phyloP scores from a whole-genome alignment of 208 protist genomes.

The Phytomonas sp. region DNA sequence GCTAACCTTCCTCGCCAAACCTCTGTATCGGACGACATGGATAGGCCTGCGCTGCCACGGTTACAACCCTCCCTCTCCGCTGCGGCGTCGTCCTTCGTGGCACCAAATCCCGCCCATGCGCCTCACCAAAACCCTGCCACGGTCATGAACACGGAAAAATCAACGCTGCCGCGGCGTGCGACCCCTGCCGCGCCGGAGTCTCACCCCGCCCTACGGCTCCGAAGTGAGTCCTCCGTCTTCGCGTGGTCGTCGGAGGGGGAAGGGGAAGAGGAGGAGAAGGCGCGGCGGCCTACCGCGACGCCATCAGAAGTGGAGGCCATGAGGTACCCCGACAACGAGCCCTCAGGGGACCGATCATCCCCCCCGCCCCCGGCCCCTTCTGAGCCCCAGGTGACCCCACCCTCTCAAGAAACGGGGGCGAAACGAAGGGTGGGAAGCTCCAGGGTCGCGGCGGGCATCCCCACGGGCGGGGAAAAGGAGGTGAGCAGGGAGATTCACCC shows the following conservation, averaged over 20 bases:
- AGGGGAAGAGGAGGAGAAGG: no score
- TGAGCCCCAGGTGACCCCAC: background rate
- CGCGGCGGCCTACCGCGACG: no score
- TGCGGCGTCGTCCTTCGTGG: background rate
- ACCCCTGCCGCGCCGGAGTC: background rate
- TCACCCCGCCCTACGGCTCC: background rate
- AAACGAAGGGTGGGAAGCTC: background rate
- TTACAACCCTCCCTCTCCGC: background rate
- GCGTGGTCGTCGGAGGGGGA: background rate
- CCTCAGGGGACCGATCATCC: no score
- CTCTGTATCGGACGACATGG: background rate
- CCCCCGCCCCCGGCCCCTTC: background rate
- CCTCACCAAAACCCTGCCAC: background rate
- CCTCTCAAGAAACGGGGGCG: background rate
- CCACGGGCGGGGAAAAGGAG: background rate
- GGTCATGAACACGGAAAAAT: background rate
- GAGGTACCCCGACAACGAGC: no score
- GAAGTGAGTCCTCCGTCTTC: background rate
- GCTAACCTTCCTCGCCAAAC: background rate
- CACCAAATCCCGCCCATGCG: background rate
- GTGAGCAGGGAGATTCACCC: background rate
- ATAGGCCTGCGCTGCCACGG: background rate
- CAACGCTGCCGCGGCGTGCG: background rate
- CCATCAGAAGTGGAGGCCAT: background rate
- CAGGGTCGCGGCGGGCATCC: background rate